Evolutionary conservation across 352 stramenopile species (phyloP), one percentile per base, ranked within the genome.

Genomic region (Aphanomyces astaci): DNA sequence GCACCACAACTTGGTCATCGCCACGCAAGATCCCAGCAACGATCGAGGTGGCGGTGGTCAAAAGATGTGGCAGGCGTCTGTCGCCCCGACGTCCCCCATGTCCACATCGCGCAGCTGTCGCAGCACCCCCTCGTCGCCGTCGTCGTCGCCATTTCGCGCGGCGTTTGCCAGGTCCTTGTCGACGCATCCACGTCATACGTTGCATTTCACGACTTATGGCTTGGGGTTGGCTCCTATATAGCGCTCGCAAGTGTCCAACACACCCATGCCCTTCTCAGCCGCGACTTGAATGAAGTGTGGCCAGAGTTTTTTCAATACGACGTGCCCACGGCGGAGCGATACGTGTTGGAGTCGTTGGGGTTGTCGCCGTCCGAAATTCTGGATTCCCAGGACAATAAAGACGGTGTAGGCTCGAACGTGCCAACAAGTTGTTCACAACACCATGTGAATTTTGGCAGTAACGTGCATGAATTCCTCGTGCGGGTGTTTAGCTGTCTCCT

Each of bases 191-290:
- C 33, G n/a, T 17, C 59, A 54, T 4, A 53, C 59, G 40, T 36
- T 66, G 25, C 59, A 66, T 25, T 66, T 66, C 54, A 52, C 59
- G 1, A 66, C 59, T 9, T 66, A 66, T 53, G 59, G 59, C 59
- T 54, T 66, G 59, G 59, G 59, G 2, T 22, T 66, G 22, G 33
- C 59, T 19, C 59, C 59, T 1, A 66, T 36, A 25, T 66, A 19
- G 2, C 59, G 7, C 43, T 66, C 28, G 59, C 45, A 1, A 66
- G 59, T 36, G 59, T 66, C 13, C 24, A 17, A 3, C 22, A 3
- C 5, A 66, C 59, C 4, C 59, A 66, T 32, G 17, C 28, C 4
- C 40, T 66, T 3, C 59, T 66, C 28, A n/a, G 30, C 10, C 48
- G 30, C 7, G 48, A 3, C 3, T 43, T 66, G 25, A 66, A 66